These are phyloP conservation scores for Fraxinus dipetala DNA, from an alignment of 305 asterid genomes.

Conservation along the genomic window DNA sequence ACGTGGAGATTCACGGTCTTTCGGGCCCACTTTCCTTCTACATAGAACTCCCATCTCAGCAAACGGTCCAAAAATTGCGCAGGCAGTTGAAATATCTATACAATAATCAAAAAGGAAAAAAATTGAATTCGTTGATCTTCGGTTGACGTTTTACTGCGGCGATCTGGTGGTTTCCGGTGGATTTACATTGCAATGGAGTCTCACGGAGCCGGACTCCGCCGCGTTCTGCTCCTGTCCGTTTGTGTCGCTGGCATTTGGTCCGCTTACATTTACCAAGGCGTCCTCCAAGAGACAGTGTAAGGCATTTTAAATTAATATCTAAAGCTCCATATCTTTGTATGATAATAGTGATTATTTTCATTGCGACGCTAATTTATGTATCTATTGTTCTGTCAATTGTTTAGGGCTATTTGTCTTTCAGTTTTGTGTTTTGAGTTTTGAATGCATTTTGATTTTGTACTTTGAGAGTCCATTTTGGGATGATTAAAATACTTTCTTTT, in stretches of 20 bases:
- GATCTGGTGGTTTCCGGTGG: slow-evolving; percentile 43
- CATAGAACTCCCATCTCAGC: slow-evolving; percentile 1
- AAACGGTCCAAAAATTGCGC: slow-evolving; percentile 14
- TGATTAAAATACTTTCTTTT: too few relatives aligned
- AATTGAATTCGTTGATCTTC: slow-evolving; percentile 6
- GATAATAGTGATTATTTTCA: background rate
- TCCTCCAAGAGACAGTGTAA: slow-evolving; percentile 91
- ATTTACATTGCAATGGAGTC: slow-evolving; percentile 53
- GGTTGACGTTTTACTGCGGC: slow-evolving; percentile 30
- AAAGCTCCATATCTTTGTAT: background rate
- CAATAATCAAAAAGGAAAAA: background rate
- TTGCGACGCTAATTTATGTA: background rate
- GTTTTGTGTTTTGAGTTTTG: too few relatives aligned
- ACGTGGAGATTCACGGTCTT: slow-evolving; percentile 44
- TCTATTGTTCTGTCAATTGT: background rate
- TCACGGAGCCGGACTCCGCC: slow-evolving; percentile 71
- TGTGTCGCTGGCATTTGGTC: slow-evolving; percentile 97
- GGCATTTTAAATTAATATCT: slow-evolving; percentile 19
- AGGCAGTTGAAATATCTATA: slow-evolving; percentile 8
- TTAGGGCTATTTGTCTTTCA: background rate
- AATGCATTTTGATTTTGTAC: too few relatives aligned
- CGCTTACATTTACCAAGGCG: slow-evolving; percentile 93
- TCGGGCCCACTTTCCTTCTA: slow-evolving; percentile 11
- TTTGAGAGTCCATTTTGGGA: too few relatives aligned
- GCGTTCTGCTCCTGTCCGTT: slow-evolving; percentile 64